Conservation (phyloP, 2,329 filamentous ascomycete species). For the Gaeumannomyces sp. region DNA sequence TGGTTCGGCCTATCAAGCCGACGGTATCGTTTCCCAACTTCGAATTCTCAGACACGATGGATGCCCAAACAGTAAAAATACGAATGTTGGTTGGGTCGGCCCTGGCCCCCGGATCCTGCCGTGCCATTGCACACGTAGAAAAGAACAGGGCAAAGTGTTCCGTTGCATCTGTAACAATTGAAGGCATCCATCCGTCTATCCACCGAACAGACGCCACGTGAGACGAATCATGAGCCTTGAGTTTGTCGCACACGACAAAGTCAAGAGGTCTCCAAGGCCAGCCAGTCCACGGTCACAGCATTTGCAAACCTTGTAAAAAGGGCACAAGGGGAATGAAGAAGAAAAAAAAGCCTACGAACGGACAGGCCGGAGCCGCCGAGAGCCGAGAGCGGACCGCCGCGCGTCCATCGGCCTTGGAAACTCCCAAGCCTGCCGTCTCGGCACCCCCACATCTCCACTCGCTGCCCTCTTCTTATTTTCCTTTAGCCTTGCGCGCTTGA, state of each 20-base stretch:
- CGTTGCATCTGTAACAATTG: background rate
- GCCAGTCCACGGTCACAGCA: background rate
- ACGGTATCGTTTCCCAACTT: background rate
- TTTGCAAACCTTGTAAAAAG: background rate
- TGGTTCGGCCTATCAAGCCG: conserved; percentile 2
- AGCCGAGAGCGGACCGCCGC: background rate
- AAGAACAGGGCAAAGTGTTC: too few relatives aligned
- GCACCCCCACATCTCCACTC: background rate
- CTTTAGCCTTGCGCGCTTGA: too few relatives aligned
- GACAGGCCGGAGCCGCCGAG: background rate
- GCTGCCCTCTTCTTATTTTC: background rate
- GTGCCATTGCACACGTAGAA: too few relatives aligned
- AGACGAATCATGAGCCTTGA: background rate
- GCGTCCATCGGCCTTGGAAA: background rate
- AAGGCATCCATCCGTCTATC: background rate
- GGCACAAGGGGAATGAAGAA: background rate
- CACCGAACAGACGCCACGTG: background rate
- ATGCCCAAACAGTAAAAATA: background rate
- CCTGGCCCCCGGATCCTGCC: too few relatives aligned
- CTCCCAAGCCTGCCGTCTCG: background rate
- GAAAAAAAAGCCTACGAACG: too few relatives aligned
- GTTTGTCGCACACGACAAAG: background rate
- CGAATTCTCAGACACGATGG: background rate
- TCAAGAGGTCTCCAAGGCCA: background rate
- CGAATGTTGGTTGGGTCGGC: too few relatives aligned